phyloP scores from a whole-genome alignment of 2,329 filamentous ascomycete species.

The Fusarium cicatricum region DNA sequence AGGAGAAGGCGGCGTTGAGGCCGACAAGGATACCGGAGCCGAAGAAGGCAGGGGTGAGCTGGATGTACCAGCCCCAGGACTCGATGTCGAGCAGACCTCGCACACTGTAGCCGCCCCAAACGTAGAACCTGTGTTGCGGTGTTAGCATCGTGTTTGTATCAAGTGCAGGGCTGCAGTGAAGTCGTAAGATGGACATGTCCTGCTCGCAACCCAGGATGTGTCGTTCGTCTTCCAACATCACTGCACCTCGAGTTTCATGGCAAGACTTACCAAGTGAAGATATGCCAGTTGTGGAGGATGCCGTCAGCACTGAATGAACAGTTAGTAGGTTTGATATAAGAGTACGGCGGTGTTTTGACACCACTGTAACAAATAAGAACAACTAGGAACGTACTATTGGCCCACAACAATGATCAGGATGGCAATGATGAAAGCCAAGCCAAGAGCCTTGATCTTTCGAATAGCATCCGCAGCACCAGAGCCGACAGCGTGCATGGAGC shows the following conservation, averaged over 20 bases:
- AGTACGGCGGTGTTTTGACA: too few relatives aligned
- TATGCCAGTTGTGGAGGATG: constrained; percentile 67
- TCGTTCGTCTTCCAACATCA: too few relatives aligned
- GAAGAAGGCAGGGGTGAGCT: constrained; percentile 68
- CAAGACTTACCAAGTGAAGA: constrained; percentile 59
- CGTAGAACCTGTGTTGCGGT: too few relatives aligned
- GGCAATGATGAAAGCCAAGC: constrained; percentile 58
- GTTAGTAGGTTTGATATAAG: too few relatives aligned
- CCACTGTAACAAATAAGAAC: too few relatives aligned
- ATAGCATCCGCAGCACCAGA: constrained; percentile 61
- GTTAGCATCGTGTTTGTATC: too few relatives aligned
- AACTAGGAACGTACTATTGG: too few relatives aligned
- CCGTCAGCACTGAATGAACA: too few relatives aligned
- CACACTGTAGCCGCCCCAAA: constrained; percentile 62
- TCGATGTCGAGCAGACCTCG: constrained; percentile 59
- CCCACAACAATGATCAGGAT: constrained; percentile 63
- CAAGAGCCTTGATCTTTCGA: constrained; percentile 64
- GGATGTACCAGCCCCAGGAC: constrained; percentile 69
- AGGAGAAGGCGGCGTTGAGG: constrained; percentile 65
- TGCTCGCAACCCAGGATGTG: too few relatives aligned
- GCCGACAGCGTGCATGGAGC: constrained; percentile 67
- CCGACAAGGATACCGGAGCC: constrained; percentile 61
- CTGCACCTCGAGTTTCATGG: too few relatives aligned
- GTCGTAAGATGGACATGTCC: too few relatives aligned
- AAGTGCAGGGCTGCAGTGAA: too few relatives aligned